Evolutionary conservation across 192 early-diverging fungal species (phyloP).

Genomic region (Backusella liffmaniae): DNA sequence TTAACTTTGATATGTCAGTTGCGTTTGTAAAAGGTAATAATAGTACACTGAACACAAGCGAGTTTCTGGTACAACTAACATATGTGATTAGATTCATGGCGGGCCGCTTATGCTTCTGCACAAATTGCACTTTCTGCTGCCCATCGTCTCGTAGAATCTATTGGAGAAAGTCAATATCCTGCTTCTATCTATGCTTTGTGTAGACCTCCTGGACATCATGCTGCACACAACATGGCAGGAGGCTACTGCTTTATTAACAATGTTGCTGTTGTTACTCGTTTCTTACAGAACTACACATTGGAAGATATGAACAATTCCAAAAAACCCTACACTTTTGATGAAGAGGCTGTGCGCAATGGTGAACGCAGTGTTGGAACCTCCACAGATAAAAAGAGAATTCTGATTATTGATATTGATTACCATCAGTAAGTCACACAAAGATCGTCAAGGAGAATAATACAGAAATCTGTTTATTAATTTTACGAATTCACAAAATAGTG

Average conservation of each 20-base stretch:
- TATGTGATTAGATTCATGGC: slow-evolving; percentile 52
- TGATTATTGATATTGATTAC: slow-evolving; percentile 56
- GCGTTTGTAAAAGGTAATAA: slow-evolving; percentile 9
- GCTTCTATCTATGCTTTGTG: slow-evolving; percentile 53
- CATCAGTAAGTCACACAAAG: slow-evolving; percentile 44
- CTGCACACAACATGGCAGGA: slow-evolving; percentile 46
- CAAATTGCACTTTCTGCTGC: slow-evolving; percentile 63
- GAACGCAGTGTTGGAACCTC: not conserved
- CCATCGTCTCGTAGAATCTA: slow-evolving; percentile 42
- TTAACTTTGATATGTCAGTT: slow-evolving; percentile 9
- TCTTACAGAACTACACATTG: slow-evolving; percentile 41
- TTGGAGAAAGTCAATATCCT: slow-evolving; percentile 35
- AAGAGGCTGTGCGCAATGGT: not conserved
- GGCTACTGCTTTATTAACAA: slow-evolving; percentile 59
- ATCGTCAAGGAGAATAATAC: not conserved
- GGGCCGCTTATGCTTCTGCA: slow-evolving; percentile 59
- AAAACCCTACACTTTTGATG: not conserved
- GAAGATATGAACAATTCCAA: slow-evolving; percentile 17
- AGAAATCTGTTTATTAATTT: not conserved
- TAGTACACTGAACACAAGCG: not conserved
- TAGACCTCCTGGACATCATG: slow-evolving; percentile 60
- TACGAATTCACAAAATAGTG: slow-evolving; percentile 26
- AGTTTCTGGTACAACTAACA: not conserved
- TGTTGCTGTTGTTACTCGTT: slow-evolving; percentile 45
- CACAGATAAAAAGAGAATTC: slow-evolving; percentile 35